Evolutionary conservation across 495 filamentous ascomycete genomes (phyloP).

Genomic region (Penicillium longicatenatum): DNA sequence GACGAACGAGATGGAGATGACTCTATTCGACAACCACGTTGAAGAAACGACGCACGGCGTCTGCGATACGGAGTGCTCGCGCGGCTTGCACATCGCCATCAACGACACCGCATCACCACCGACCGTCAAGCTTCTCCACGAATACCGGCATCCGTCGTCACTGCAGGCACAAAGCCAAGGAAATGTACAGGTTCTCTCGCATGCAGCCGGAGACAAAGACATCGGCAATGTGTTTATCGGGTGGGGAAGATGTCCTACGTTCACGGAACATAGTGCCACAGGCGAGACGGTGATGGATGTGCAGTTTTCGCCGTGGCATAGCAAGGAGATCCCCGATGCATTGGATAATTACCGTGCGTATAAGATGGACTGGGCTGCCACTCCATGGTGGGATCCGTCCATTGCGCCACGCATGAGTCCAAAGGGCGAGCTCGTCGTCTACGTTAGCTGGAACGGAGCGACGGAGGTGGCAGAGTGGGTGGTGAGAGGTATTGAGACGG

Average conservation of each 20-base stretch:
- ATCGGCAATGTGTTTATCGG: conserved; percentile 27
- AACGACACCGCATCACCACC: conserved; percentile 16
- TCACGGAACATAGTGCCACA: conserved; percentile 21
- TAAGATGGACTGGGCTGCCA: conserved; percentile 25
- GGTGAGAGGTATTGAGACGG: conserved; percentile 10
- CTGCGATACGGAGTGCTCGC: conserved; percentile 23
- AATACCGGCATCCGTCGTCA: conserved; percentile 19
- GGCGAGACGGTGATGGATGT: conserved; percentile 23
- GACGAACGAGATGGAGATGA: conserved; percentile 20
- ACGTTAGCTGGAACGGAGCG: conserved; percentile 47
- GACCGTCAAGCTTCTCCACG: conserved; percentile 17
- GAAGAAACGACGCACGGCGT: conserved; percentile 18
- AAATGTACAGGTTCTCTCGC: conserved; percentile 20
- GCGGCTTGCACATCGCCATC: conserved; percentile 26
- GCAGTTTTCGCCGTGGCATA: conserved; percentile 28
- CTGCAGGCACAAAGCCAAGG: conserved; percentile 25
- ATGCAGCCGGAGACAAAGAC: neutral
- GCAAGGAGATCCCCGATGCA: conserved; percentile 20
- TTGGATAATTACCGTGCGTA: conserved; percentile 29
- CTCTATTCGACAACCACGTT: conserved; percentile 27
- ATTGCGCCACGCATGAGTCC: conserved; percentile 14
- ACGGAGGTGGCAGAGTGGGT: conserved; percentile 42
- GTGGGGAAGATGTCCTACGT: conserved; percentile 28
- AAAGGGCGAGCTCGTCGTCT: conserved; percentile 13
- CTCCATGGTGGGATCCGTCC: conserved; percentile 22